Percentiles rank a stretch among this genome's conserved stretches.
Conservation (phyloP, 345 rosid species). For the Dipteronia dyeriana region DNA sequence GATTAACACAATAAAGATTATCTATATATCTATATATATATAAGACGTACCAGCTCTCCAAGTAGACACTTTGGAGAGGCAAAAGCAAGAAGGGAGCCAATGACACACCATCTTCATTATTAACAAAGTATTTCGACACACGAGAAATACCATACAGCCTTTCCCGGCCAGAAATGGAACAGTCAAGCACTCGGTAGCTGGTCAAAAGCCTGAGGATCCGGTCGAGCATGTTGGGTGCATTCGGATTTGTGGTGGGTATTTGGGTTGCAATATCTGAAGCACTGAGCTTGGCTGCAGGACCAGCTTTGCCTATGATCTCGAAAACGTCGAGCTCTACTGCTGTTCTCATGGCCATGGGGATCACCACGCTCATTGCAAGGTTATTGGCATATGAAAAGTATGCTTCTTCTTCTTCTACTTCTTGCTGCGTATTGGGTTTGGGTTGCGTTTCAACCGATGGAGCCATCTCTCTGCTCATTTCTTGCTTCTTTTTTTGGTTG, state of each 20-base stretch:
- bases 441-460: background rate
- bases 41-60: background rate
- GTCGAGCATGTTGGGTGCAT: conserved; percentile 13
- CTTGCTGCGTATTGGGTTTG: background rate
- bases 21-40: too few species aligned
- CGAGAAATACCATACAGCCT: conserved; percentile 18
- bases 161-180: conserved; percentile 16
- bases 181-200: conserved; percentile 28
- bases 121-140: conserved; percentile 29
- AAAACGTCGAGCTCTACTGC: conserved; percentile 36
- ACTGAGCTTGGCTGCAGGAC: conserved; percentile 21
- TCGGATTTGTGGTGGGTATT: background rate
- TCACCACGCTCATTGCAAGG: conserved; percentile 14
- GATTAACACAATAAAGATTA: conserved; percentile 33
- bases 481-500: too few species aligned
- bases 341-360: conserved; percentile 33
- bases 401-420: conserved; percentile 5
- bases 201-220: conserved; percentile 21
- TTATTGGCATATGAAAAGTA: conserved; percentile 19
- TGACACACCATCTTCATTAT: background rate
- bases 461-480: background rate
- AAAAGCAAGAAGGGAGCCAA: background rate
- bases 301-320: conserved; percentile 28
- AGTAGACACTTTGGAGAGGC: background rate
- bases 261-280: conserved; percentile 25